phyloP scores from a whole-genome alignment of 805 yeast genomes.

The Yarrowia sp. region DNA sequence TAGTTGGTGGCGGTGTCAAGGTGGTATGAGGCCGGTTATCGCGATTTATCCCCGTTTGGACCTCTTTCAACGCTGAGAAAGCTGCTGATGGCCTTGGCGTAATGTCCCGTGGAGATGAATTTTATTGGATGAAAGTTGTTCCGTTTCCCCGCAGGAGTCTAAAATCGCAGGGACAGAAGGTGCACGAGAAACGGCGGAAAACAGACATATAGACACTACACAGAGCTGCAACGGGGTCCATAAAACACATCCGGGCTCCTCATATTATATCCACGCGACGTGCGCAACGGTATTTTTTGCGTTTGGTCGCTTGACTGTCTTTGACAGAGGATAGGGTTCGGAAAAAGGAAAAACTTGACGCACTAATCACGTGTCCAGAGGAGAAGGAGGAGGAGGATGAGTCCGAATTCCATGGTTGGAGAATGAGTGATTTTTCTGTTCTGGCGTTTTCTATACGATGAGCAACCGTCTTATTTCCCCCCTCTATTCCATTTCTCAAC shows the following conservation, averaged over 20 bases:
- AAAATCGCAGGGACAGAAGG: background rate
- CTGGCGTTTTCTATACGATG: no score
- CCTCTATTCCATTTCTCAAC: no score
- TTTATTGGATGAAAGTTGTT: conserved; percentile 36
- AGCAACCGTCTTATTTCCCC: no score
- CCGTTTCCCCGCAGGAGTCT: conserved; percentile 36
- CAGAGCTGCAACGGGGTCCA: no score
- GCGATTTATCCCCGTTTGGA: background rate
- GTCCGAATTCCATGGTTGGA: no score
- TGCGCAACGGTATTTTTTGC: background rate
- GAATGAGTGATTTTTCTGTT: no score
- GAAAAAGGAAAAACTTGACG: conserved; percentile 16
- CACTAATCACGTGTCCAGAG: conserved; percentile 6
- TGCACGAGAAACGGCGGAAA: no score
- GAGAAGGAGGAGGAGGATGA: background rate
- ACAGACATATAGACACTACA: no score
- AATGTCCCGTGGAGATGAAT: conserved; percentile 23
- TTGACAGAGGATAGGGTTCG: background rate
- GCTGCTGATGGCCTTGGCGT: background rate
- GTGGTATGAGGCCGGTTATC: background rate
- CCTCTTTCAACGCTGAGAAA: no score
- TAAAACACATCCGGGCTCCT: no score
- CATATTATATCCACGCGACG: no score
- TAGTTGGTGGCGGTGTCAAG: background rate
- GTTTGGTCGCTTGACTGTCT: background rate